phyloP scores from a whole-genome alignment of 345 rosid genomes.

The Triadica sebifera region DNA sequence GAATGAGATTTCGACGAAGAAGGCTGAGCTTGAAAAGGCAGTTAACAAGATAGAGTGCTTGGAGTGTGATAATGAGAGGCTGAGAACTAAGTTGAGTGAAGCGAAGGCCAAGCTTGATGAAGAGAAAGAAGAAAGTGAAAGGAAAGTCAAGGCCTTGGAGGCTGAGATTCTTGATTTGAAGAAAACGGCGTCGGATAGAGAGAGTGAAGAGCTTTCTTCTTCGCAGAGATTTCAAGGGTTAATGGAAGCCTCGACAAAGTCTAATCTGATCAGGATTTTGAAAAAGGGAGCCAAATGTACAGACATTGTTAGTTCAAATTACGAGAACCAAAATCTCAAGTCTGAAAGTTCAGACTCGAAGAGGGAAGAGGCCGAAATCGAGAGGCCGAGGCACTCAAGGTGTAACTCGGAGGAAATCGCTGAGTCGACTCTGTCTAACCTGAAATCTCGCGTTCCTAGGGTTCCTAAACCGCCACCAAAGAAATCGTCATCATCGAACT shows the following conservation, averaged over 20 bases:
- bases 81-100: conserved; percentile 37
- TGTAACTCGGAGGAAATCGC: conserved; percentile 67
- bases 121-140: conserved; percentile 35
- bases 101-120: conserved; percentile 26
- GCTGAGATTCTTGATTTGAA: conserved; percentile 48
- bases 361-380: conserved; percentile 45
- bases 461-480: conserved; percentile 94
- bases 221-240: conserved; percentile 76
- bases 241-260: conserved; percentile 52
- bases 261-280: conserved; percentile 47
- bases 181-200: conserved; percentile 44
- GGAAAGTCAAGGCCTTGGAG: conserved; percentile 48
- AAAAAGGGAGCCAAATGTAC: conserved; percentile 38
- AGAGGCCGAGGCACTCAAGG: conserved; percentile 49
- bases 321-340: conserved; percentile 22
- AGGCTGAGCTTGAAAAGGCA: conserved; percentile 36
- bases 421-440: conserved; percentile 48
- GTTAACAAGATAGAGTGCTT: conserved; percentile 38
- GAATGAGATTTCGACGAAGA: conserved; percentile 42
- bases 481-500: conserved; percentile 37
- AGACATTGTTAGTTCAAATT: conserved; percentile 19
- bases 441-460: conserved; percentile 75
- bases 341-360: conserved; percentile 32
- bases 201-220: conserved; percentile 50
- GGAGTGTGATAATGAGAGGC: conserved; percentile 46